Evolutionary conservation across 2,329 filamentous ascomycete genomes (phyloP), one percentile per base, ranked within the genome.

Genomic region (Tolypocladium tropicale): DNA sequence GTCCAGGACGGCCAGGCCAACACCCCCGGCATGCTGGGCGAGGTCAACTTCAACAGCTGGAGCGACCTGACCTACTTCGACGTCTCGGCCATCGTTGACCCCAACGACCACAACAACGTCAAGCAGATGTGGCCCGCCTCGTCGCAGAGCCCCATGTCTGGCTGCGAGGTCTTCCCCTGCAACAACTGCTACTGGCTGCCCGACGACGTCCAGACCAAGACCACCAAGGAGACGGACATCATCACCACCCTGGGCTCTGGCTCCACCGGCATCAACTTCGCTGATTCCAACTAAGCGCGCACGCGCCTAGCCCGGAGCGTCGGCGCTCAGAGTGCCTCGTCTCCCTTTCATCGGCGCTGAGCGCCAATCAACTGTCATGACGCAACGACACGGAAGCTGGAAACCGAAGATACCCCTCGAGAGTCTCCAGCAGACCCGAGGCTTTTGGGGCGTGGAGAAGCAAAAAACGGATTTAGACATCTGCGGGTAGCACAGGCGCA

Each of bases 181-280:
- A 59, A 71, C 65, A 81, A 77, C 59, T 74, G 69, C 58, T 84
- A 84, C 75, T 80, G 77, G 68, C 66, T 72, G 18, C 64, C 73
- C 11, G 76, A 83, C 56, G 81, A 84, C 58, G 62, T 82, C 60
- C 77, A 81, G 70, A 84, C 81, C 65, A 78, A 80, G 69, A 66
- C 70, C 41, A 82, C 78, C 33, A 48, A 61, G 7, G 76, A 78
- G 67, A 65, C 61, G 18, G 72, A 81, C 59, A 69, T 83, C 62
- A 69, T 82, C 66, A 77, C 74, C 66, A 80, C 77, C 30, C 75
- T 81, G 10, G 78, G 78, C 53, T 60, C 61, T 50, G 70, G 71
- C 52, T 56, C 56, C 46, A 60, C 63, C 37, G 63, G 62, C 54
- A 18, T 66, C 54, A 36, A 56, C 57, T 67, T 67, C 54, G 25